Base-by-base conservation (phyloP, 805 yeast species). In the Ogataea haglerorum region DNA sequence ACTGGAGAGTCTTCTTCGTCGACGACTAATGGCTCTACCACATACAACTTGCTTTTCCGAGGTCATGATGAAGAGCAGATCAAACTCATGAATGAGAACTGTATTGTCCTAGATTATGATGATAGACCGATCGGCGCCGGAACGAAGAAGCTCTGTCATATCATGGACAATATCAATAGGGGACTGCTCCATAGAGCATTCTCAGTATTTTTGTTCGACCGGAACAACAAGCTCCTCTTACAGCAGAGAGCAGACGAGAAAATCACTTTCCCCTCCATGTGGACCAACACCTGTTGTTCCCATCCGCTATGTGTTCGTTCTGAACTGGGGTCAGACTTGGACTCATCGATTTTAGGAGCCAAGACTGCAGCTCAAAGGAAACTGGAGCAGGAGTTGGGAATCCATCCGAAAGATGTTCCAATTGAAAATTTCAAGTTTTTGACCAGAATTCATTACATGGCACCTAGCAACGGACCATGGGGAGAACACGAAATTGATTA, bases 231-330 rank as follows among this genome's bases (percentile, higher is more conserved):
- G 64, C 73, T 93, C 47, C 72, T 93, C 43, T 71, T 93, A 52
- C 99, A 93, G 68, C 97, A 91, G 68, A 80, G 99, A 54, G 98
- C 99, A 0, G 80, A 81, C 36, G 98, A 93, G 61, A 93, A 93
- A 64, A 93, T 93, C 67, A 93, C 99, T 1, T 93, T 93, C 65
- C 95, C 98, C 1, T 80, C 80, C 43, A 80, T 90, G 83, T 93
- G 99, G 99, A 93, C 99, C 18, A 93, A 93, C 63, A 93, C 99
- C 2, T 93, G 99, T 67, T 93, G 99, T 64, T 90, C 98, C 1
- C 99, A 93, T 62, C 99, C 99, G 8, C 71, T 93, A 38, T 88
- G 96, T 40, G 78, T 88, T 25, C 75, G 81, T 27, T 68, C 78
- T 26, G 99, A 93, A 64, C 69, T 89, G 58, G 97, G 97, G 9